Percentiles rank a stretch among this genome's conserved stretches.
These are phyloP conservation scores for Ciborinia camelliae DNA, from an alignment of 2,329 filamentous ascomycete genomes.

Conservation along the genomic window DNA sequence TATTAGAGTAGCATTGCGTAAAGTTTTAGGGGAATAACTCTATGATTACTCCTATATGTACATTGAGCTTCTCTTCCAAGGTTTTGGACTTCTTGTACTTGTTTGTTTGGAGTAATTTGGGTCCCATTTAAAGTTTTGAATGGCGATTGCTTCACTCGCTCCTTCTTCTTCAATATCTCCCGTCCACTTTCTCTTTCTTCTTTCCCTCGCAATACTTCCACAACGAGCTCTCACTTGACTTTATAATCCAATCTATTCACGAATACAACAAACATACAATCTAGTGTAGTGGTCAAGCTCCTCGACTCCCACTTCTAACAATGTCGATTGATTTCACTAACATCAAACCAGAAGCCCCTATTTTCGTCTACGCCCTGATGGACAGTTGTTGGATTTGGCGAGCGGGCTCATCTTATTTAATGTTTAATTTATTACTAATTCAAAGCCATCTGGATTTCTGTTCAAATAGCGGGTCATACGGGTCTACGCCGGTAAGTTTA, in stretches of 20 bases:
- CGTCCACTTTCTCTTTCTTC: too few relatives aligned
- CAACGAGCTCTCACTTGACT: neutral
- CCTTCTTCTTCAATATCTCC: neutral
- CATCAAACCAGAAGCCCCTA: neutral
- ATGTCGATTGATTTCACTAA: neutral
- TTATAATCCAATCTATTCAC: neutral
- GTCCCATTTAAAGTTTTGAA: neutral
- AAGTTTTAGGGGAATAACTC: neutral
- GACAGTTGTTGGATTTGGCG: too few relatives aligned
- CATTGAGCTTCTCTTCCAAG: too few relatives aligned
- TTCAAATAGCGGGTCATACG: too few relatives aligned
- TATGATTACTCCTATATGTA: neutral
- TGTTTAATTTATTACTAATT: too few relatives aligned
- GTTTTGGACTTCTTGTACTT: neutral
- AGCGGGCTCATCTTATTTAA: too few relatives aligned
- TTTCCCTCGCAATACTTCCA: neutral
- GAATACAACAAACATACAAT: neutral
- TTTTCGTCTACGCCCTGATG: neutral
- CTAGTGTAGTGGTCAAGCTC: conserved; percentile 2
- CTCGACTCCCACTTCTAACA: neutral
- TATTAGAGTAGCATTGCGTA: neutral
- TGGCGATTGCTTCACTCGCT: neutral
- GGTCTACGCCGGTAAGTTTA: neutral
- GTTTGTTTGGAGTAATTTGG: neutral
- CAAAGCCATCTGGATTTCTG: too few relatives aligned